These are phyloP conservation scores for Backusella luteola DNA, from an alignment of 192 early-diverging fungal species.

Conservation along the genomic window DNA sequence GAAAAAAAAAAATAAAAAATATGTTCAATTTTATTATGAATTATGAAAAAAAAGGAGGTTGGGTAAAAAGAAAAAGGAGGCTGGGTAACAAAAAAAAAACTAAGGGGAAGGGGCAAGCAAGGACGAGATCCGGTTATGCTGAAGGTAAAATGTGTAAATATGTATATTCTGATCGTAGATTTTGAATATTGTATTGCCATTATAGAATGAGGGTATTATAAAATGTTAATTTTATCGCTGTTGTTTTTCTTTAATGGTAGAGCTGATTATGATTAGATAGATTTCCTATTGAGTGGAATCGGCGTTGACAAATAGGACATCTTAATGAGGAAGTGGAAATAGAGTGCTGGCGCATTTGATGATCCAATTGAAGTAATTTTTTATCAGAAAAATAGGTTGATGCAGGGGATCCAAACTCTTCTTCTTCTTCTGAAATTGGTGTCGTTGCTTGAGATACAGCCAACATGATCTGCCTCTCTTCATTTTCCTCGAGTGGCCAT, in stretches of 20 bases:
- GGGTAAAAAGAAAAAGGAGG: neutral
- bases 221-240: neutral
- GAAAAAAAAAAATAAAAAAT: neutral
- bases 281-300: constrained; percentile 20
- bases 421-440: constrained; percentile 7
- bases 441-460: constrained; percentile 2
- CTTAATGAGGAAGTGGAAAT: neutral
- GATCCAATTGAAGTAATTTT: neutral
- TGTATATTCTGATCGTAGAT: neutral
- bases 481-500: constrained; percentile 10
- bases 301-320: constrained; percentile 16
- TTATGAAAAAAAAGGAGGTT: neutral
- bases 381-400: constrained; percentile 8
- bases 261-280: constrained; percentile 17
- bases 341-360: neutral
- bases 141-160: neutral
- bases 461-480: neutral
- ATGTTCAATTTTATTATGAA: neutral
- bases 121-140: neutral
- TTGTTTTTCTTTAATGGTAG: neutral
- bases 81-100: neutral
- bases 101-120: neutral
- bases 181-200: neutral
- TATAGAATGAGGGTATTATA: neutral
- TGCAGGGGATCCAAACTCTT: neutral